Evolutionary conservation across 495 filamentous ascomycete genomes (phyloP), one percentile per base, ranked within the genome.

Genomic region (Neurospora sp.): DNA sequence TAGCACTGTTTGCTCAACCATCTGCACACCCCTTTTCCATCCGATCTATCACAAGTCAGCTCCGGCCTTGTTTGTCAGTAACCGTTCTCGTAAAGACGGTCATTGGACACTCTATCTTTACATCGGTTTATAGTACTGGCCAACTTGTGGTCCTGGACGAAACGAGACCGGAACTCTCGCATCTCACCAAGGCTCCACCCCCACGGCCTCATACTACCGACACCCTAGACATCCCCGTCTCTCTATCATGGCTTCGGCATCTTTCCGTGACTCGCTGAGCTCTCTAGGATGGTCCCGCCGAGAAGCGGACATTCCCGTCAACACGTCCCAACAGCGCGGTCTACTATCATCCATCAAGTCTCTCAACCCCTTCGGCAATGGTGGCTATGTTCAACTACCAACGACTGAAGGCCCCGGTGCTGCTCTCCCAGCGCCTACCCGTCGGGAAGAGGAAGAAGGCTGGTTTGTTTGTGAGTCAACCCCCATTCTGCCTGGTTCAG

Each of bases 261-360:
- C 93, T 10, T 98, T 99, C 83, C 89, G 94, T 74, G 92, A 97
- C 80, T 95, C 92, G 31, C 93, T 98, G 88, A 97, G 94, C 85
- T 94, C 93, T 40, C 84, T 99, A 74, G 96, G 96, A 36, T 99
- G 96, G 96, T 92, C 93, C 77, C 91, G 96, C 71, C 89, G 96
- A 77, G 92, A 96, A 62, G 84, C 88, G 71, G 93, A 96, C 78
- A 80, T 92, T 38, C 92, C 94, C 71, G 92, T 90, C 74, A 92
- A 88, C 82, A 97, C 94, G 59, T 83, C 90, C 71, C 86, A 90
- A 71, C 87, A 89, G 74, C 90, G 89, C 72, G 89, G 94, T 28
- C 86, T 98, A 34, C 80, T 97, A 42, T 93, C 92, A 43, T 92
- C 90, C 76, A 85, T 99, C 76, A 90, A 93, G 82, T 93, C 91